Evolutionary conservation across 2,329 filamentous ascomycete species (phyloP), one percentile per base, ranked within the genome.

Genomic region (Acrocalymma vagum): DNA sequence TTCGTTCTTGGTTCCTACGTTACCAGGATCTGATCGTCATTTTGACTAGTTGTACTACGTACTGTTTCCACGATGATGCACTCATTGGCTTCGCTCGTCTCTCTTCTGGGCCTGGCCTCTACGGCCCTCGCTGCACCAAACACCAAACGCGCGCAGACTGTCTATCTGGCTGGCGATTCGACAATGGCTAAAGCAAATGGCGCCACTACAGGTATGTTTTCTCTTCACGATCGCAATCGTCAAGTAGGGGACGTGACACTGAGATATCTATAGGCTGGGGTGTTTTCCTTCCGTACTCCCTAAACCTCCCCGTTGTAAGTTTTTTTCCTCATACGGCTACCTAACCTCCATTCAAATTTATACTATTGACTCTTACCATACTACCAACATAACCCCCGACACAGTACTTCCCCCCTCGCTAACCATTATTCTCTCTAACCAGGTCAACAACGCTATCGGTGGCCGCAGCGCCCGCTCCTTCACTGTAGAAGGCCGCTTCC

Each of bases 391-490:
- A n/a, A n/a, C n/a, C n/a, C n/a, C n/a, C n/a, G n/a, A n/a, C n/a
- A n/a, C n/a, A n/a, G n/a, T n/a, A n/a, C n/a, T n/a, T n/a, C n/a
- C n/a, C n/a, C n/a, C n/a, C n/a, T n/a, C n/a, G n/a, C n/a, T n/a
- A n/a, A n/a, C n/a, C n/a, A n/a, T n/a, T n/a, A n/a, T n/a, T n/a
- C n/a, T n/a, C n/a, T n/a, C n/a, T n/a, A n/a, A n/a, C n/a, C n/a
- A n/a, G n/a, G 73, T 80, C 51, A 89, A 89, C 73, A 72, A 80
- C 37, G 86, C 86, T 21, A 78, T 86, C 13, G 84, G 76, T 7
- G 86, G 86, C 14, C 81, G 85, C 33, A 84, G 80, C 17, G 84
- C 85, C 1, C 78, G 85, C 30, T 86, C 82, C 15, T 89, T 78
- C 69, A 85, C 79, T 1, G 78, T 82, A 31, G 85, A 89, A 68